Evolutionary conservation across 148 eudicot genomes (phyloP).

Genomic region (Drosera capensis): DNA sequence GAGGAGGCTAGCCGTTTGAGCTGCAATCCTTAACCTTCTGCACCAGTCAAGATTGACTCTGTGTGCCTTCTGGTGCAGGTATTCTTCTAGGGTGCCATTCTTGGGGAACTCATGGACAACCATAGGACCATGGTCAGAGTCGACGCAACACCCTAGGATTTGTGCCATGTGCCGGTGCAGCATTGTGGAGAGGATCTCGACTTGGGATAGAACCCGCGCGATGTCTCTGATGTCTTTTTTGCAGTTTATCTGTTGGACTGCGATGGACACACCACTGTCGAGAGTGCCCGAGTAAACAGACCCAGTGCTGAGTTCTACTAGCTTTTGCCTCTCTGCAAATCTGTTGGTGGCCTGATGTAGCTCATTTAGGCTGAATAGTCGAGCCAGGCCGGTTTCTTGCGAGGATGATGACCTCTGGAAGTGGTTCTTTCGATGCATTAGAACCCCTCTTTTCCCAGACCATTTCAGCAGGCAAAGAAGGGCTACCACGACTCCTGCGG

Average conservation of each 20-base stretch:
- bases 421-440: conserved; percentile 11
- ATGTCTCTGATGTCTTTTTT: conserved; percentile 41
- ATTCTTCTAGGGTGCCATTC: conserved; percentile 45
- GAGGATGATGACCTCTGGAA: conserved; percentile 28
- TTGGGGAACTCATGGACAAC: conserved; percentile 56
- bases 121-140: conserved; percentile 38
- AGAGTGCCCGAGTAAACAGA: conserved; percentile 45
- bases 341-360: conserved; percentile 69
- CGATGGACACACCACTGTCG: conserved; percentile 37
- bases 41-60: conserved; percentile 47
- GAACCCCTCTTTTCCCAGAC: conserved; percentile 13
- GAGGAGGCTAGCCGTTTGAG: conserved; percentile 50
- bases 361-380: conserved; percentile 51
- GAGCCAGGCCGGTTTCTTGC: conserved; percentile 33
- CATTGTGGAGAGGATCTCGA: conserved; percentile 42
- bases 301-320: conserved; percentile 18
- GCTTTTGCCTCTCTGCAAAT: conserved; percentile 31
- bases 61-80: conserved; percentile 18
- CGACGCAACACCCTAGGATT: conserved; percentile 61
- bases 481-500: conserved; percentile 28
- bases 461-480: conserved; percentile 40
- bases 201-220: conserved; percentile 27
- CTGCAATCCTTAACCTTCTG: conserved; percentile 43
- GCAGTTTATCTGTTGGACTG: conserved; percentile 45
- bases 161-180: conserved; percentile 49